A percentile compares a stretch with the other conserved stretches of the same genome.
Conservation (phyloP, 2,329 filamentous ascomycete genomes). For the Lanzia echinophila region DNA sequence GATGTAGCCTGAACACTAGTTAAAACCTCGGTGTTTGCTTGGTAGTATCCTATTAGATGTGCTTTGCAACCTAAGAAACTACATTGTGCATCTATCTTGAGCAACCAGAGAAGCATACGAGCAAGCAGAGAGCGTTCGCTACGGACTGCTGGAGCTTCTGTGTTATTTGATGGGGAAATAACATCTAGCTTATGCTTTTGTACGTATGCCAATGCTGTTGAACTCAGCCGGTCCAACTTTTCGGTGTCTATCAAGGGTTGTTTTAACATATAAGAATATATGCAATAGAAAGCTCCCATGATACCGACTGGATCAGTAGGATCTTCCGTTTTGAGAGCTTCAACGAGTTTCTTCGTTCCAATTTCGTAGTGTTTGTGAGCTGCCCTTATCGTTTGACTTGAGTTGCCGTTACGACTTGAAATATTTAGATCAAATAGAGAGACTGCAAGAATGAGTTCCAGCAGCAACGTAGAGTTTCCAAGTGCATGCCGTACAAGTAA, state of each 20-base stretch:
- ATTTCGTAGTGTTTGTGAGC: conserved; percentile 10
- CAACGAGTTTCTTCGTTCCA: conserved; percentile 10
- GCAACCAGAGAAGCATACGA: conserved; percentile 11
- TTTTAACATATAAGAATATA: conserved; percentile 11
- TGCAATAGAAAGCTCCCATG: conserved; percentile 10
- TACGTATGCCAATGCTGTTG: conserved; percentile 1
- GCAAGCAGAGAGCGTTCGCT: conserved; percentile 9
- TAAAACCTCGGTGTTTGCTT: conserved; percentile 3
- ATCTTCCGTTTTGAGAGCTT: not conserved
- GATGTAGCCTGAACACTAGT: conserved; percentile 8
- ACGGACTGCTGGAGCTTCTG: not conserved
- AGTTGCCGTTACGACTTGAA: not conserved
- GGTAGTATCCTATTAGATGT: conserved; percentile 9
- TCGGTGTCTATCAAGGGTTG: not conserved
- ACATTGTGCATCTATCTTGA: conserved; percentile 15
- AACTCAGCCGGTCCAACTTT: conserved; percentile 12
- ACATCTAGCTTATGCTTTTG: not conserved
- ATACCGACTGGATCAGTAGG: conserved; percentile 3
- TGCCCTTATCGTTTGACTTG: not conserved
- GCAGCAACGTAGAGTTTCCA: conserved; percentile 3
- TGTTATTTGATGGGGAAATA: not conserved
- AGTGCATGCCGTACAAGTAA: conserved; percentile 40
- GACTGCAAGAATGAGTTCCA: conserved; percentile 5
- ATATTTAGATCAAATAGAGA: conserved; percentile 6
- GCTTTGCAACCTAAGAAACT: conserved; percentile 13